Evolutionary conservation across 2,329 filamentous ascomycete species (phyloP), one percentile per base, ranked within the genome.

Genomic region (Dactylellina leptospora): DNA sequence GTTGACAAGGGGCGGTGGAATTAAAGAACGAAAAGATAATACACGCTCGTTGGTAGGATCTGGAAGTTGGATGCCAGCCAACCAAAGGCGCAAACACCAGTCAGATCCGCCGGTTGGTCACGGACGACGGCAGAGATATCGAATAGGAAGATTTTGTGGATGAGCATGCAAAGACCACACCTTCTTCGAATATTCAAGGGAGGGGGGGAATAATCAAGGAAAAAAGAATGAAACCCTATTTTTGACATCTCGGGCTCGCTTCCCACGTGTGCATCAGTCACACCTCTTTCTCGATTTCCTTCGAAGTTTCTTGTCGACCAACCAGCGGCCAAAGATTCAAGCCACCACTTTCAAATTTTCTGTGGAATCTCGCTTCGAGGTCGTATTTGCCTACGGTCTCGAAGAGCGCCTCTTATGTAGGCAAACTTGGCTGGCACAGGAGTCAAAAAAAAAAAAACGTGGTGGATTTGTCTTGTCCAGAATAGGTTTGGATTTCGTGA

Each of bases 211-310:
- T n/a, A n/a, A n/a, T n/a, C n/a, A n/a, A n/a, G n/a, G 9, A 42
- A 18, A 42, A 42, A 16, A 42, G 4, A 6, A 42, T 42, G 38
- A 42, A 16, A 42, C 13, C 22, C 18, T 23, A 27, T 50, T 28
- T 59, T 60, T 68, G 54, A 68, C 62, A 60, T 68, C 38, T 50
- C 64, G 64, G 54, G 64, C 20, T 70, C 64, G 64, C 64, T 70
- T 70, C 64, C 64, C 64, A 61, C 64, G 64, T 70, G 64, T 54
- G 62, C 62, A 68, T 53, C 48, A 68, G 28, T 50, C 48, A 63
- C 38, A 47, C 51, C 48, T 36, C 36, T 22, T 36, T 53, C 36
- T 30, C 18, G 28, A 20, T 20, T 38, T 36, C 18, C 44, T 44
- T 42, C 16, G n/a, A n/a, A n/a, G n/a, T n/a, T n/a, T n/a, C n/a